Percentiles rank a stretch among this genome's conserved stretches.
These are phyloP conservation scores for Penicillium lividum DNA, from an alignment of 495 filamentous ascomycete genomes.

Conservation along the genomic window DNA sequence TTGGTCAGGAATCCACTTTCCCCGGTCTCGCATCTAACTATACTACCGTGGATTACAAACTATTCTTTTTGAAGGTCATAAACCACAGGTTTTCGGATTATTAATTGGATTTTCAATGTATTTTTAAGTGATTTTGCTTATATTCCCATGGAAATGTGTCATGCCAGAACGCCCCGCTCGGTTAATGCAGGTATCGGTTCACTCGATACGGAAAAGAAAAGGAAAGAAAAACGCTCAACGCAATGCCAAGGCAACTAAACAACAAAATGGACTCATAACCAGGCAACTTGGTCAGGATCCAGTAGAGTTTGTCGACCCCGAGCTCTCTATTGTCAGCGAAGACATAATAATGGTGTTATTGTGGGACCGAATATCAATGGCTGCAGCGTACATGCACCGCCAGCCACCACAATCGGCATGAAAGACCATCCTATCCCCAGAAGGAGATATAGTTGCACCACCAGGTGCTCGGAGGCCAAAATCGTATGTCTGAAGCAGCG, in stretches of 20 bases:
- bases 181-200: background rate
- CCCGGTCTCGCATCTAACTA: background rate
- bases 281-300: background rate
- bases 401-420: slow-evolving; percentile 49
- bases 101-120: background rate
- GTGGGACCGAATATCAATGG: slow-evolving; percentile 26
- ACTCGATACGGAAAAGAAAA: background rate
- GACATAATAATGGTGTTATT: slow-evolving; percentile 21
- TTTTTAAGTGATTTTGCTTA: background rate
- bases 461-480: slow-evolving; percentile 50
- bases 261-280: background rate
- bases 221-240: background rate
- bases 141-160: background rate
- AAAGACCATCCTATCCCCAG: slow-evolving; percentile 50
- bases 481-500: slow-evolving; percentile 43
- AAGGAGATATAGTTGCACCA: slow-evolving; percentile 48
- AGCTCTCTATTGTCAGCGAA: slow-evolving; percentile 6
- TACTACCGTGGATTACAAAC: slow-evolving; percentile 1
- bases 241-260: background rate
- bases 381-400: slow-evolving; percentile 37
- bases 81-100: background rate
- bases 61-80: background rate
- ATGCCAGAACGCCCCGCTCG: background rate
- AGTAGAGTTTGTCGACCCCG: slow-evolving; percentile 5
- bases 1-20: slow-evolving; percentile 10